Percentiles rank a stretch among this genome's conserved stretches.
Conservation (phyloP, 2,329 filamentous ascomycete genomes). For the Colletotrichum liriopes region DNA sequence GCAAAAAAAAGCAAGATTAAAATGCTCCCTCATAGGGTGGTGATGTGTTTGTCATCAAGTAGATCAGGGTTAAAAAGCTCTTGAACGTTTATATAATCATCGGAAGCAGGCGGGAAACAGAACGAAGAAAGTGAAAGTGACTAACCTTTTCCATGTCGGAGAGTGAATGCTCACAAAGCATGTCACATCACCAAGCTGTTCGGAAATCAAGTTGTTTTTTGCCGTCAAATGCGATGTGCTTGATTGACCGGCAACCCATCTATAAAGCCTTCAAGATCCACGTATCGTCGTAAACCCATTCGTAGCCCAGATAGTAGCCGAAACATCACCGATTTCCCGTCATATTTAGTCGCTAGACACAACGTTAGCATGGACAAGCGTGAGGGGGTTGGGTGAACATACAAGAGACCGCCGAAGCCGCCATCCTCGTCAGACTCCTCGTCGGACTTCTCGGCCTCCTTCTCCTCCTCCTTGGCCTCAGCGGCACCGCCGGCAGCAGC, state of each 20-base stretch:
- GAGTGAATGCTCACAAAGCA: slow-evolving; percentile 39
- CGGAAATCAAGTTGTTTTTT: slow-evolving; percentile 36
- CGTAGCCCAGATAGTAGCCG: slow-evolving; percentile 59
- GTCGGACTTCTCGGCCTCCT: slow-evolving; percentile 76
- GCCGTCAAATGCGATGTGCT: slow-evolving; percentile 50
- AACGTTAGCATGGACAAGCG: slow-evolving; percentile 55
- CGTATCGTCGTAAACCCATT: slow-evolving; percentile 61
- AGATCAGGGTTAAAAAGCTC: slow-evolving; percentile 80
- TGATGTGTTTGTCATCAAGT: slow-evolving; percentile 73
- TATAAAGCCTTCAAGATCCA: slow-evolving; percentile 63
- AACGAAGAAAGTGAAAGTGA: slow-evolving; percentile 46
- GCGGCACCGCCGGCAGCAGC: slow-evolving; percentile 71
- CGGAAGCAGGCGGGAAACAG: slow-evolving; percentile 50
- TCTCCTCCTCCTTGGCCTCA: slow-evolving; percentile 71
- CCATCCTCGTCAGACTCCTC: slow-evolving; percentile 78
- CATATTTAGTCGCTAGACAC: slow-evolving; percentile 67
- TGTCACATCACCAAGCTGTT: slow-evolving; percentile 48
- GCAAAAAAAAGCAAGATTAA: slow-evolving; percentile 44
- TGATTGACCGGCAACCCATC: slow-evolving; percentile 62
- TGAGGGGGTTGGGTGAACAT: slow-evolving; percentile 50
- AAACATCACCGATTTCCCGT: slow-evolving; percentile 57
- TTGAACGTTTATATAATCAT: slow-evolving; percentile 73
- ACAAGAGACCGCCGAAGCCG: slow-evolving; percentile 88
- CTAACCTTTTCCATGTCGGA: slow-evolving; percentile 60
- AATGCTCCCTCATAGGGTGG: slow-evolving; percentile 69